Conservation (phyloP, 2,329 filamentous ascomycete genomes). For the Cylindrodendrum hubeiense region DNA sequence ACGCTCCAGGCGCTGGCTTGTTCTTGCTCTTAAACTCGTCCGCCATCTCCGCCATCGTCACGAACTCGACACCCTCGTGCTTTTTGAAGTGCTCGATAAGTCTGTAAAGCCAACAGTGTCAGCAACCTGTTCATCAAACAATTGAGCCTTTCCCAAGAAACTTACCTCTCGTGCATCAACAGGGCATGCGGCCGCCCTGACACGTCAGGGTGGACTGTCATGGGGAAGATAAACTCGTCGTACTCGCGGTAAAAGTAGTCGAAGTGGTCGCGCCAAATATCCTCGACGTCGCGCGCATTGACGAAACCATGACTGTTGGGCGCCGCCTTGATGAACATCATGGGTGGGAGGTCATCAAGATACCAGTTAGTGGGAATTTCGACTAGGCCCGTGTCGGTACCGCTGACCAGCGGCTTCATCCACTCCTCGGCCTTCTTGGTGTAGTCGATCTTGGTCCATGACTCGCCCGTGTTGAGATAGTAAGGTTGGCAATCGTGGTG, state of each 20-base stretch:
- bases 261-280: constrained; percentile 76
- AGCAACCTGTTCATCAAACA: not conserved
- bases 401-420: constrained; percentile 67
- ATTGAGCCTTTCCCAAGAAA: accelerated
- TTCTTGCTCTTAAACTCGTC: constrained; percentile 80
- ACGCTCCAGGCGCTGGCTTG: constrained; percentile 65
- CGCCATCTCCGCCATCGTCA: constrained; percentile 78
- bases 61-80: constrained; percentile 72
- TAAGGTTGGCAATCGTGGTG: constrained; percentile 76
- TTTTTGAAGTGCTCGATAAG: constrained; percentile 76
- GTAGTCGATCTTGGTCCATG: constrained; percentile 78
- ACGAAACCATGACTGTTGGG: constrained; percentile 74
- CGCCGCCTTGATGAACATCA: constrained; percentile 79
- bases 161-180: constrained; percentile 73
- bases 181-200: constrained; percentile 78
- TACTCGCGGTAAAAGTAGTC: constrained; percentile 83
- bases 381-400: constrained; percentile 71
- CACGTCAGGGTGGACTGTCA: constrained; percentile 82
- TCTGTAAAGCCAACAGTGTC: not conserved
- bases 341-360: constrained; percentile 74
- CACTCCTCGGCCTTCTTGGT: constrained; percentile 45
- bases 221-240: constrained; percentile 82
- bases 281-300: constrained; percentile 70
- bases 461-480: constrained; percentile 73
- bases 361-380: constrained; percentile 75